Percentiles rank a stretch among this genome's conserved stretches.
phyloP scores from a whole-genome alignment of 1,284 basidiomycete genomes.

The Papiliotrema flavescens region DNA sequence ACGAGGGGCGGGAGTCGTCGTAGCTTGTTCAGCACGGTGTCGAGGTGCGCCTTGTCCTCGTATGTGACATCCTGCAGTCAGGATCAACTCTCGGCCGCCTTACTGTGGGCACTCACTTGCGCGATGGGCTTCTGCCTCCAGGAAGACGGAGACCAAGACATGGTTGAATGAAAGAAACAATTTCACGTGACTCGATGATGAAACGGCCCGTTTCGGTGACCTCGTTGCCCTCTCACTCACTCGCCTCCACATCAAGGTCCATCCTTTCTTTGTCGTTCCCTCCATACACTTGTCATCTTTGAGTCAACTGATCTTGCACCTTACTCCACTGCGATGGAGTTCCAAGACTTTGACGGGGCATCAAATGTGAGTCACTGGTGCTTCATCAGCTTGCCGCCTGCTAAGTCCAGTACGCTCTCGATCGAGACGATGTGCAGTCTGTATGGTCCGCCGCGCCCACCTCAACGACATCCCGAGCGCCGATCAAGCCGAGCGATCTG shows the following conservation, averaged over 20 bases:
- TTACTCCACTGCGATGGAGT: not conserved
- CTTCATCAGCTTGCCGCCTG: conserved; percentile 49
- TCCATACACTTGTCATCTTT: not conserved
- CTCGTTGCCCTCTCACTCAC: not conserved
- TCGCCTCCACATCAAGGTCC: not conserved
- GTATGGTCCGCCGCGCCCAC: conserved; percentile 52
- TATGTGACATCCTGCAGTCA: conserved; percentile 46
- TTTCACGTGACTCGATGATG: too few species aligned
- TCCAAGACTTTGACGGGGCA: conserved; percentile 59
- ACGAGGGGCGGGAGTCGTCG: conserved; percentile 77
- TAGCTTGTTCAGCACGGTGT: conserved; percentile 73
- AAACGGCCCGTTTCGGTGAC: not conserved
- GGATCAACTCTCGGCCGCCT: not conserved
- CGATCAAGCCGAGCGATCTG: conserved; percentile 6
- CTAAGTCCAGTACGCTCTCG: conserved; percentile 49
- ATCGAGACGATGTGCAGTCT: conserved; percentile 74
- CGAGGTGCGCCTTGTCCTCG: conserved; percentile 45
- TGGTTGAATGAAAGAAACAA: not conserved
- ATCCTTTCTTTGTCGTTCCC: not conserved
- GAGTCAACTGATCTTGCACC: not conserved
- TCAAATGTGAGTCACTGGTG: conserved; percentile 27
- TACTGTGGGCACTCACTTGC: conserved; percentile 52
- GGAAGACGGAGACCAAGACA: conserved; percentile 56
- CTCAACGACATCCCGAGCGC: conserved; percentile 6
- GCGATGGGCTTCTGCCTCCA: conserved; percentile 66